Conservation (phyloP, 805 yeast genomes). For the Candida khao-thaluensis region DNA sequence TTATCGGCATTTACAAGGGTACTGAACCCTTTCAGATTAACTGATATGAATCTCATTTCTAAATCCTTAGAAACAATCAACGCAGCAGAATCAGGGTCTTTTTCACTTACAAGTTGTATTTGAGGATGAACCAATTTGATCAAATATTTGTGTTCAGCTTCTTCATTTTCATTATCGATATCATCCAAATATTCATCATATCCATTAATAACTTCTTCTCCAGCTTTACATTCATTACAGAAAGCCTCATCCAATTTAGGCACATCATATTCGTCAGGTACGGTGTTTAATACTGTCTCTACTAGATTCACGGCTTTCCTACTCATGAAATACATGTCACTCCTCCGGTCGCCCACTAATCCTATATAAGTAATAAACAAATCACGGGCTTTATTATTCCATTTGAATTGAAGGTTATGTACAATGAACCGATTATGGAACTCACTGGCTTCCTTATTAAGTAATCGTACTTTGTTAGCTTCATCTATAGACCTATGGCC, state of each 20-base stretch:
- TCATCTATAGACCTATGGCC: constrained; percentile 27
- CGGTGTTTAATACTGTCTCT: constrained; percentile 35
- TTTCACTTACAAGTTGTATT: constrained; percentile 58
- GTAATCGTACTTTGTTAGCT: constrained; percentile 21
- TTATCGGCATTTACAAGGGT: constrained; percentile 32
- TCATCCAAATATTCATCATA: constrained; percentile 55
- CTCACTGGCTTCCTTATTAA: constrained; percentile 25
- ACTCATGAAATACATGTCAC: constrained; percentile 45
- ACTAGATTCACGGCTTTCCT: constrained; percentile 50
- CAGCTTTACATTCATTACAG: constrained; percentile 19
- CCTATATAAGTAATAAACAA: constrained; percentile 57
- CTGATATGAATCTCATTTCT: constrained; percentile 50
- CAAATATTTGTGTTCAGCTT: constrained; percentile 55
- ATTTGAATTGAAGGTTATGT: constrained; percentile 70
- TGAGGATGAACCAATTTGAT: constrained; percentile 78
- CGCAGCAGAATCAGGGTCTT: constrained; percentile 47
- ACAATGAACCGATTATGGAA: constrained; percentile 71
- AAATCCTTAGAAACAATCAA: constrained; percentile 57
- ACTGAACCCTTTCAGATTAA: constrained; percentile 43
- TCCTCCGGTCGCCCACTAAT: constrained; percentile 42
- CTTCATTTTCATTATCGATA: constrained; percentile 37
- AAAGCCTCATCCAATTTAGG: constrained; percentile 19
- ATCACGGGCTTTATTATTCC: constrained; percentile 74
- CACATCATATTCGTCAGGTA: constrained; percentile 16
- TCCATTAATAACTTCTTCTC: constrained; percentile 38